A percentile compares a stretch with the other conserved stretches of the same genome.
Conservation (phyloP, 106 monocot species). For the Dioscorea alata region DNA sequence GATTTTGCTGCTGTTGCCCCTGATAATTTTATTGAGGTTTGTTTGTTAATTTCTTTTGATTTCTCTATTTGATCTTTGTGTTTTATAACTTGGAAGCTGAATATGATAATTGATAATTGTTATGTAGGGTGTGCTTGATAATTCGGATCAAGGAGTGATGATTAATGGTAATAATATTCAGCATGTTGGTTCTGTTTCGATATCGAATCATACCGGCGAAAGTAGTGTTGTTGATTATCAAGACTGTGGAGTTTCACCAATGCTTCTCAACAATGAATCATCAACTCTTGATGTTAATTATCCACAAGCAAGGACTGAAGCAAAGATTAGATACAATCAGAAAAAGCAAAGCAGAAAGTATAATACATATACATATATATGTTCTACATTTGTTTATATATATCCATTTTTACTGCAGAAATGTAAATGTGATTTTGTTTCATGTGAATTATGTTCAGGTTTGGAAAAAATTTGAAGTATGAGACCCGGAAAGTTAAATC, state of each 20-base stretch:
- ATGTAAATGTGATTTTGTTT: not conserved
- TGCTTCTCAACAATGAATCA: slow-evolving; percentile 4
- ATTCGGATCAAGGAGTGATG: too few relatives aligned
- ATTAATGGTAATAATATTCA: too few relatives aligned
- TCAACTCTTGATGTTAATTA: slow-evolving; percentile 8
- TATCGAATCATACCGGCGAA: slow-evolving; percentile 27
- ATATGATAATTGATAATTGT: not conserved
- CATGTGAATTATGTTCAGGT: slow-evolving; percentile 7
- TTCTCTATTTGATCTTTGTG: not conserved
- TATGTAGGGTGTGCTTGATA: not conserved
- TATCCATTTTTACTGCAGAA: too few relatives aligned
- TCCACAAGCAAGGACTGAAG: slow-evolving; percentile 28
- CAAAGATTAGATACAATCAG: slow-evolving; percentile 39
- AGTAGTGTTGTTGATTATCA: slow-evolving; percentile 29
- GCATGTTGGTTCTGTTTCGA: slow-evolving; percentile 4
- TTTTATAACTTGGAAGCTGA: not conserved
- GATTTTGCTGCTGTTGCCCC: slow-evolving; percentile 15
- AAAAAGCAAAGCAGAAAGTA: slow-evolving; percentile 30
- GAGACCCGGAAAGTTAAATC: slow-evolving; percentile 27
- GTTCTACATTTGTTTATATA: too few relatives aligned
- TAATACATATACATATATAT: too few relatives aligned
- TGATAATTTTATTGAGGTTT: slow-evolving; percentile 16
- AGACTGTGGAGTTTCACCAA: slow-evolving; percentile 12
- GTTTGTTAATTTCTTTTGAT: not conserved
- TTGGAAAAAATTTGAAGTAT: slow-evolving; percentile 29